Evolutionary conservation across 306 rosid genomes (phyloP), one percentile per base, ranked within the genome.

Genomic region (Castanea crenata): DNA sequence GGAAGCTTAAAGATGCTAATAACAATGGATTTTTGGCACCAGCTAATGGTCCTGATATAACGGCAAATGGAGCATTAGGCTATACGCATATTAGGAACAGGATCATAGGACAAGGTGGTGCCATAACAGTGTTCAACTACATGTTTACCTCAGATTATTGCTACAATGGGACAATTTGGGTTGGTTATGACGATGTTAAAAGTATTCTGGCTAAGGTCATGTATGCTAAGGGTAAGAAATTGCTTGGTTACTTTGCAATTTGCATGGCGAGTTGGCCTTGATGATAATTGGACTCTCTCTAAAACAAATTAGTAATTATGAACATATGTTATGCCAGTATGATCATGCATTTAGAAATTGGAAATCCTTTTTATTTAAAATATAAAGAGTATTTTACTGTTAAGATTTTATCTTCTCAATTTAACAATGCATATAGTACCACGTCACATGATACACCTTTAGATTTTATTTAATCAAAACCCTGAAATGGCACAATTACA

Each of bases 101-200:
- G 81, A 62, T 35, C 44, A 6, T 35, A 35, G 44, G 9, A 6
- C 44, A 35, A 35, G 44, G 44, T 2, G 9, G 44, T 35, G 44
- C 44, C 44, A 35, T 35, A 35, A 6, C 44, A 35, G 44, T 2
- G 44, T 35, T 35, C 44, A 63, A 83, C 67, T 20, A 54, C 3
- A 64, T 46, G 2, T 23, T 74, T 46, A 85, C 80, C 5, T 56
- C 82, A 21, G 19, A 81, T 69, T 80, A 74, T 52, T 78, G 83
- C 68, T 84, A 83, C 58, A n/a, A 62, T 12, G 83, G 81, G 80
- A 80, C 83, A 13, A 86, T 79, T 12, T 86, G 89, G 89, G 83
- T 86, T 38, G 87, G 87, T 20, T 86, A 77, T 35, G 87, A 83
- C 64, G 87, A 83, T 14, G 77, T 72, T 4, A 46, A 80, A 77